Evolutionary conservation across 345 rosid species (phyloP).

Genomic region (Xanthoceras sorbifolium): DNA sequence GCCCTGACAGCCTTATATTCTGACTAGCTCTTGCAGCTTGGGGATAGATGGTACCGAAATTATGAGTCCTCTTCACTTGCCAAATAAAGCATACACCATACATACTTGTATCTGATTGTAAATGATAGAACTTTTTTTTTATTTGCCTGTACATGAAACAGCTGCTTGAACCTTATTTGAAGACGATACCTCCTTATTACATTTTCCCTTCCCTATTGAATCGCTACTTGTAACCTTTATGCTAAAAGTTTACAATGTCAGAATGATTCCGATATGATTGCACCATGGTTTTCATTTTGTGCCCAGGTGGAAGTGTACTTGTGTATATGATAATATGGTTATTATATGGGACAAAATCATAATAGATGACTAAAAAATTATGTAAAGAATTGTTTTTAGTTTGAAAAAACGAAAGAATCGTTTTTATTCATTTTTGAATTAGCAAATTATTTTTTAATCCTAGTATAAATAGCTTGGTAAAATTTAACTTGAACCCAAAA

Average conservation of each 20-base stretch:
- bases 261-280: neutral
- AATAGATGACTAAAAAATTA: too few species aligned
- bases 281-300: neutral
- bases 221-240: neutral
- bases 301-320: too few species aligned
- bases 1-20: neutral
- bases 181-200: neutral
- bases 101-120: conserved; percentile 10
- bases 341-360: too few species aligned
- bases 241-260: neutral
- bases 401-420: too few species aligned
- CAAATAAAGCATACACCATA: neutral
- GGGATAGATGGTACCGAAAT: neutral
- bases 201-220: neutral
- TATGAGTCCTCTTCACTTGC: neutral
- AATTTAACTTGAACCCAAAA: too few species aligned
- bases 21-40: neutral
- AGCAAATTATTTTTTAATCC: too few species aligned
- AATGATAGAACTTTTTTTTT: conserved; percentile 8
- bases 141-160: conserved; percentile 2
- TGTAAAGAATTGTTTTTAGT: too few species aligned
- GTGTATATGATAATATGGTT: too few species aligned
- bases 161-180: neutral
- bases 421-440: too few species aligned
- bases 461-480: too few species aligned